Evolutionary conservation across 2,329 filamentous ascomycete genomes (phyloP), one percentile per base, ranked within the genome.

Genomic region (Pleomassaria siparia): DNA sequence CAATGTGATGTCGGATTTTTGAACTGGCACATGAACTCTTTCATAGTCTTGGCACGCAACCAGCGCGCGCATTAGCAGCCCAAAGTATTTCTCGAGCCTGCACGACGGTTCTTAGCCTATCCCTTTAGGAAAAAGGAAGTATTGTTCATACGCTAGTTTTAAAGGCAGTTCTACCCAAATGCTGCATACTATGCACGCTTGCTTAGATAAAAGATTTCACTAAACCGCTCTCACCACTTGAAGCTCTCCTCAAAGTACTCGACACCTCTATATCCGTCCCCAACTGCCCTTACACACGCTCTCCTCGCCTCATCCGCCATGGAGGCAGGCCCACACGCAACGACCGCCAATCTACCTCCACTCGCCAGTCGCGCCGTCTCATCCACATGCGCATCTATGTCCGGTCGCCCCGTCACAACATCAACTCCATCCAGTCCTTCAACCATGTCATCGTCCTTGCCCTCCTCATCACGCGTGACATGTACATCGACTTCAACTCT

Each of bases 161-260:
- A 8, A 12, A 28, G 8, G 25, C 29, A 9, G 13, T 30, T 6
- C 29, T 9, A 30, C 15, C 8, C 29, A n/a, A n/a, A n/a, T n/a
- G n/a, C n/a, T n/a, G n/a, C 15, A 11, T 30, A n/a, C 8, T 30
- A 30, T 30, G 8, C 13, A 13, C 13, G 25, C 29, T 30, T n/a
- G 15, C 29, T 5, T n/a, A n/a, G 5, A 5, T 30, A 5, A 9
- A 30, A 30, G n/a, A 30, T n/a, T 7, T n/a, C 5, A 6, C 30
- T 26, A 36, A 7, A 7, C 30, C 40, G 11, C 29, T 36, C 20
- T 33, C 52, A 67, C 69, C 81, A 76, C 49, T 71, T 71, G 51
- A 77, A 78, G 11, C 70, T 72, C 53, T 79, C 76, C 51, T 79
- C 76, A 30, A 76, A 70, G 54, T 77, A 78, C 41, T 72, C 69